Conservation (phyloP, 495 filamentous ascomycete species). For the Penicillium malachiteum region DNA sequence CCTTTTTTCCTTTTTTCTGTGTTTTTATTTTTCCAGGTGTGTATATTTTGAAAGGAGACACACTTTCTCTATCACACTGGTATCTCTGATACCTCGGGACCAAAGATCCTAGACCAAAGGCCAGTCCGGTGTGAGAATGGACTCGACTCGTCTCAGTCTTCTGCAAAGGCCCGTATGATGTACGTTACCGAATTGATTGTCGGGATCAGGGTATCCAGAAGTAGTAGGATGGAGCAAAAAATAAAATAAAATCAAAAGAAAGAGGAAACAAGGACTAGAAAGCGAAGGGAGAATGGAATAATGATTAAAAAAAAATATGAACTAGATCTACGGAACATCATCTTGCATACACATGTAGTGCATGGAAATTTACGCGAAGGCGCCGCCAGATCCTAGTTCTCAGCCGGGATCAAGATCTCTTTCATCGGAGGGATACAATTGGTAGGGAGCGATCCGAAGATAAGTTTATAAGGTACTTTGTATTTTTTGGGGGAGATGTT, state of each 20-base stretch:
- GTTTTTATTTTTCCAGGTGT: neutral
- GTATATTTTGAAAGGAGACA: neutral
- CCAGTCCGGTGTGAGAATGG: no score
- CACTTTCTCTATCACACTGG: neutral
- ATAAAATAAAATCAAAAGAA: slow-evolving; percentile 11
- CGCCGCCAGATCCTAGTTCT: neutral
- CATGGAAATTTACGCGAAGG: neutral
- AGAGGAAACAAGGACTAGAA: neutral
- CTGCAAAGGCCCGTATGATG: neutral
- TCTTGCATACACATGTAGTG: neutral
- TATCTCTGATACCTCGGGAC: neutral
- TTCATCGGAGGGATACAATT: neutral
- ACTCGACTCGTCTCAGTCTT: neutral
- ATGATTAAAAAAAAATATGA: neutral
- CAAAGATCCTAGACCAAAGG: no score
- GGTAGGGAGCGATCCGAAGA: slow-evolving; percentile 3
- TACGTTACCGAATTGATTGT: slow-evolving; percentile 1
- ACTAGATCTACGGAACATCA: slow-evolving; percentile 3
- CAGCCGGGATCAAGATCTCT: neutral
- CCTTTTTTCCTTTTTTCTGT: neutral
- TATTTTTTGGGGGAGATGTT: neutral
- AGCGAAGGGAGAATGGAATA: neutral
- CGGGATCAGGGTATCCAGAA: neutral
- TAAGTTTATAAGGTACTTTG: neutral
- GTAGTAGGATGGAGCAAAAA: neutral